phyloP scores from a whole-genome alignment of 2,329 filamentous ascomycete species.

The Calonectria pteridis region DNA sequence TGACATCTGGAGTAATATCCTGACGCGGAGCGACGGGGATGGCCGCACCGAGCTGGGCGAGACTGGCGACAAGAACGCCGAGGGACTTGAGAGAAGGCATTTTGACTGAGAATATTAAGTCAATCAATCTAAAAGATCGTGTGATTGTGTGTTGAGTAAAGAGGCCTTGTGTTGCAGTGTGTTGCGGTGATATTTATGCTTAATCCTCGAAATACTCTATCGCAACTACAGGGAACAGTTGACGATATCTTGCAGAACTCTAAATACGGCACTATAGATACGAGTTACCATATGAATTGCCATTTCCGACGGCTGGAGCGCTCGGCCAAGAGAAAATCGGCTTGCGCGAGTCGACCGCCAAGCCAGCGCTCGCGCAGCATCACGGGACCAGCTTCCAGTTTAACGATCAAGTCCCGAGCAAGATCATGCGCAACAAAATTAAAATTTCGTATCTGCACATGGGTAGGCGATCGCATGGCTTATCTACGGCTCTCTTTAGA shows the following conservation, averaged over 20 bases:
- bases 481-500: not conserved
- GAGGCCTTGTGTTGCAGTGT: too few species aligned
- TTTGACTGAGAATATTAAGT: not conserved
- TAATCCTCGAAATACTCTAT: not conserved
- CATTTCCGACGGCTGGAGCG: not conserved
- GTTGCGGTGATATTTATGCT: not conserved
- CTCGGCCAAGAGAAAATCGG: not conserved
- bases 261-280: not conserved
- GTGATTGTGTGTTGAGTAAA: not conserved
- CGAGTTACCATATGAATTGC: not conserved
- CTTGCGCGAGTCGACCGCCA: not conserved
- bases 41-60: not conserved
- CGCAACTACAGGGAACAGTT: not conserved
- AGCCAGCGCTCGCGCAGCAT: not conserved
- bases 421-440: slow-evolving; percentile 4
- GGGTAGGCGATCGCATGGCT: not conserved
- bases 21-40: not conserved
- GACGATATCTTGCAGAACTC: not conserved
- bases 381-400: not conserved
- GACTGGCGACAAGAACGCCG: not conserved
- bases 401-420: not conserved
- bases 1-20: not conserved
- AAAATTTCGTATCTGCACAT: slow-evolving; percentile 12
- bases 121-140: not conserved
- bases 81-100: not conserved